These are phyloP conservation scores for Mycosarcoma mackinlayi DNA, from an alignment of 1,284 basidiomycete genomes.

Conservation along the genomic window DNA sequence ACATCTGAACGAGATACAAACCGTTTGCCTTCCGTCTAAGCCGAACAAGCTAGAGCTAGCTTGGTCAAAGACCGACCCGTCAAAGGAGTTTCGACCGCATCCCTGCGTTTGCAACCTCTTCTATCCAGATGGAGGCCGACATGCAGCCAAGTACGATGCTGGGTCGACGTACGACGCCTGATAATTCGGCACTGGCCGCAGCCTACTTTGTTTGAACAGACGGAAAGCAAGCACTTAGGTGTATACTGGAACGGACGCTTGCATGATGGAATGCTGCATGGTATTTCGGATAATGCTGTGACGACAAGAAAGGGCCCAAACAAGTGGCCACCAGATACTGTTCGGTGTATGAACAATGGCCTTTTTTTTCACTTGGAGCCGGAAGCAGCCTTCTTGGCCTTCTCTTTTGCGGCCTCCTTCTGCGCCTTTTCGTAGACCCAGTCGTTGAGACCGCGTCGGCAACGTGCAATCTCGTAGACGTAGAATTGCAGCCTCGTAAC, in stretches of 20 bases:
- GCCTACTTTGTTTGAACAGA: no score
- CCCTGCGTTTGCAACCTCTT: no score
- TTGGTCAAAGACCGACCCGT: no score
- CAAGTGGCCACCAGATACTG: neutral
- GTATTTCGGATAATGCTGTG: constrained; percentile 5
- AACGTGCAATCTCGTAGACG: constrained; percentile 93
- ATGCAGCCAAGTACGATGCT: no score
- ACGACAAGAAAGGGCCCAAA: neutral
- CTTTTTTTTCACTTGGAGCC: constrained; percentile 25
- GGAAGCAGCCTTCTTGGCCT: constrained; percentile 44
- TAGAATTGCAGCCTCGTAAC: constrained; percentile 79
- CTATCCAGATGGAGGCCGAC: no score
- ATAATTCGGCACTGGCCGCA: no score
- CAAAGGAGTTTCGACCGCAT: no score
- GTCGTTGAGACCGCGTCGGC: constrained; percentile 91
- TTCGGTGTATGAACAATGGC: neutral
- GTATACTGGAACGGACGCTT: neutral
- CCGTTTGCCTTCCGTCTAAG: no score
- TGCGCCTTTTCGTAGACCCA: constrained; percentile 71
- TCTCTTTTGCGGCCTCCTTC: constrained; percentile 58
- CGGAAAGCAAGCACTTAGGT: no score
- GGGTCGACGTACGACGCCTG: no score
- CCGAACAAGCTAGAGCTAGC: no score
- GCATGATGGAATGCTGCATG: constrained; percentile 4
- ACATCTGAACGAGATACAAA: no score